Percentiles rank a stretch among this genome's conserved stretches.
Evolutionary conservation across 495 filamentous ascomycete genomes (phyloP).

Genomic region (Aspergillus baeticus): DNA sequence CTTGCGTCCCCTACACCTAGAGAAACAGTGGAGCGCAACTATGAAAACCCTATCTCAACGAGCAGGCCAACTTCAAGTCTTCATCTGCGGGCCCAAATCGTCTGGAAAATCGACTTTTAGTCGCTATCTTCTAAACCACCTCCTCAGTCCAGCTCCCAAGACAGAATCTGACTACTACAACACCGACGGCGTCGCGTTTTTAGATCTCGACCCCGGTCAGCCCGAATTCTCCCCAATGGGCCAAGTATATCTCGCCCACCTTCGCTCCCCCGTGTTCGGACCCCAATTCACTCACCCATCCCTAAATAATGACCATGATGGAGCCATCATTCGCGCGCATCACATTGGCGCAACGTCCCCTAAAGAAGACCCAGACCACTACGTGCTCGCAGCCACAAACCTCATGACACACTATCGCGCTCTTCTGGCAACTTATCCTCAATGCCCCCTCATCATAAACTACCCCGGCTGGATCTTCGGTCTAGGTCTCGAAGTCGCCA

Average conservation of each 20-base stretch:
- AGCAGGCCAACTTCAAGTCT: slow-evolving; percentile 40
- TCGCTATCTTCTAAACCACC: slow-evolving; percentile 69
- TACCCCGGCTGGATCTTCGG: slow-evolving; percentile 82
- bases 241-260: slow-evolving; percentile 66
- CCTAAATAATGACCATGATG: slow-evolving; percentile 28
- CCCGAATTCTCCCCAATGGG: slow-evolving; percentile 80
- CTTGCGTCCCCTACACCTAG: slow-evolving; percentile 61
- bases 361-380: slow-evolving; percentile 68
- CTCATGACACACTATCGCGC: slow-evolving; percentile 63
- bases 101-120: slow-evolving; percentile 88
- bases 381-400: slow-evolving; percentile 64
- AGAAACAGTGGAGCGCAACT: slow-evolving; percentile 60
- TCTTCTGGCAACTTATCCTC: slow-evolving; percentile 37
- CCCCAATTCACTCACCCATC: slow-evolving; percentile 73
- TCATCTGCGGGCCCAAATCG: slow-evolving; percentile 77
- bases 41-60: slow-evolving; percentile 40
- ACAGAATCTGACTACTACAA: slow-evolving; percentile 32
- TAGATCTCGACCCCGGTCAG: slow-evolving; percentile 84
- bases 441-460: slow-evolving; percentile 72
- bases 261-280: slow-evolving; percentile 65
- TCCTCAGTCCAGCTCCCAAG: slow-evolving; percentile 55
- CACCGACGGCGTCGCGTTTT: slow-evolving; percentile 54
- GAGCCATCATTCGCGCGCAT: slow-evolving; percentile 61
- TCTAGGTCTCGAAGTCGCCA: slow-evolving; percentile 67
- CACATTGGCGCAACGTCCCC: slow-evolving; percentile 70